These are phyloP conservation scores for Gynochthodes officinalis DNA, from an alignment of 257 asterid genomes.

Conservation along the genomic window DNA sequence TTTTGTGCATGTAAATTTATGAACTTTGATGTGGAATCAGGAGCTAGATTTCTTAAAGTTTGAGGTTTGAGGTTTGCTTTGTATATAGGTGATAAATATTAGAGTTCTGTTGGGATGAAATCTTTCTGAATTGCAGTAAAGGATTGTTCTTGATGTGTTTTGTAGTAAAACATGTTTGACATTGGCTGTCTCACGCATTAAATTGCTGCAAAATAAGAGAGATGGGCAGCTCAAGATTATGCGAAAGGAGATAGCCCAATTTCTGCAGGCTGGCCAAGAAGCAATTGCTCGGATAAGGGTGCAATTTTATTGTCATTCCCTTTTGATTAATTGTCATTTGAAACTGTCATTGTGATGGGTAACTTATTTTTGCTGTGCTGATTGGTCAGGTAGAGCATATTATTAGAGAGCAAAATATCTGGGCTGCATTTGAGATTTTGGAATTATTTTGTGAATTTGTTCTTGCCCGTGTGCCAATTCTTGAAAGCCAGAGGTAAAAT, in stretches of 20 bases:
- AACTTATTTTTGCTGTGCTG: constrained; percentile 4
- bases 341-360: background rate
- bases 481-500: constrained; percentile 70
- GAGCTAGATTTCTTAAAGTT: background rate
- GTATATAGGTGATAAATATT: background rate
- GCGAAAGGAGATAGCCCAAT: constrained; percentile 88
- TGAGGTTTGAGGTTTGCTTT: background rate
- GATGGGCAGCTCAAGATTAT: constrained; percentile 73
- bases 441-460: constrained; percentile 81
- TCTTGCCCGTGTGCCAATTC: constrained; percentile 82
- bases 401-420: constrained; percentile 76
- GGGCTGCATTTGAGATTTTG: constrained; percentile 85
- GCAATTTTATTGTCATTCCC: constrained; percentile 6
- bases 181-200: constrained; percentile 76
- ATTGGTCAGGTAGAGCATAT: constrained; percentile 84
- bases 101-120: background rate
- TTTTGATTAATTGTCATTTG: background rate
- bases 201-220: constrained; percentile 87
- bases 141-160: constrained; percentile 18
- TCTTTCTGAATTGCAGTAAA: constrained; percentile 3
- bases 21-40: background rate
- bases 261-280: constrained; percentile 88
- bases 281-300: constrained; percentile 89
- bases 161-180: constrained; percentile 90
- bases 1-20: background rate